Conservation (phyloP, 306 rosid genomes). For the Morella rubra region DNA sequence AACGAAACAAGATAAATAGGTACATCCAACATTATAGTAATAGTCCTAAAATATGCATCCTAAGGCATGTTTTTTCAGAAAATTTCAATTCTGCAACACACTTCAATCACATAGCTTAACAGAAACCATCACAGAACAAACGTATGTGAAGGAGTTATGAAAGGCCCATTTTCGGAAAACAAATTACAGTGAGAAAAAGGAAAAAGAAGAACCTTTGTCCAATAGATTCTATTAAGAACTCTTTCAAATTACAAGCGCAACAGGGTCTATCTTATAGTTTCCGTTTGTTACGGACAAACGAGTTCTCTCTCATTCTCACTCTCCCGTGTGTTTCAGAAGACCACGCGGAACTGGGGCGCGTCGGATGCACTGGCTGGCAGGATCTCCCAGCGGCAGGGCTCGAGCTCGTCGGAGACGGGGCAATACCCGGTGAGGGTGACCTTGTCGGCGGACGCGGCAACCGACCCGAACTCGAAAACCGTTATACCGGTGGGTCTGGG, state of each 20-base stretch:
- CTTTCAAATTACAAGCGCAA: background rate
- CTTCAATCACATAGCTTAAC: background rate
- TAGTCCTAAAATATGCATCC: background rate
- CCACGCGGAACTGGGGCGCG: constrained; percentile 91
- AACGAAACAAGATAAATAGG: background rate
- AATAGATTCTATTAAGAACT: background rate
- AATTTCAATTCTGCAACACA: background rate
- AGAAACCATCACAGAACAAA: background rate
- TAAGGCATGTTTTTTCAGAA: background rate
- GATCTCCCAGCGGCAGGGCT: constrained; percentile 98
- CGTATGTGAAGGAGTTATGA: background rate
- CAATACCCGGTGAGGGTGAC: constrained; percentile 90
- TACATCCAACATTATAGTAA: background rate
- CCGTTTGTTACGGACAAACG: background rate
- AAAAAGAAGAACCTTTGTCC: background rate
- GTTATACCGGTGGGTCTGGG: constrained; percentile 58
- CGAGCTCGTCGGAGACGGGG: constrained; percentile 93
- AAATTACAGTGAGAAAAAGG: background rate
- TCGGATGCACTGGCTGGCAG: constrained; percentile 68
- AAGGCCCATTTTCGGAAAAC: background rate
- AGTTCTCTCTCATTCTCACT: background rate
- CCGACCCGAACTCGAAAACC: constrained; percentile 83
- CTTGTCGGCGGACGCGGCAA: constrained; percentile 65
- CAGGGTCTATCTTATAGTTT: too few species aligned
- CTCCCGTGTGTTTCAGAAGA: constrained; percentile 41